phyloP scores from a whole-genome alignment of 208 protist genomes.

The Trypanosoma platydactyli region DNA sequence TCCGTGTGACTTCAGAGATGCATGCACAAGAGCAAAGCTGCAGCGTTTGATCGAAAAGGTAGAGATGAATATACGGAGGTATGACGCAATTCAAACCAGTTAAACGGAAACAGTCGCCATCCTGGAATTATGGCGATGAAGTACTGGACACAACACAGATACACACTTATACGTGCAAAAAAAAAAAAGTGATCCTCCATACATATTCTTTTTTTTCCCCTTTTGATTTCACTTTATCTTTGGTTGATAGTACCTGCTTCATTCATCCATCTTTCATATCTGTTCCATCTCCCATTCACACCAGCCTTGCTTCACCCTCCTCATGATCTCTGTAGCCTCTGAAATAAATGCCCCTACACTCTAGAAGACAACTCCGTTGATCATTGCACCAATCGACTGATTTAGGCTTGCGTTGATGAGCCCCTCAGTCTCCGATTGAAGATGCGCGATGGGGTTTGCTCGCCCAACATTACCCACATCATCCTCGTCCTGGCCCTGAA shows the following conservation, averaged over 20 bases:
- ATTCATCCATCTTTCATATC: conserved; percentile 1
- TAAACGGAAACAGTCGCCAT: too few species aligned
- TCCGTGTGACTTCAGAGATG: background rate
- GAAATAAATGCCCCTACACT: conserved; percentile 1
- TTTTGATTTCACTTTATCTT: background rate
- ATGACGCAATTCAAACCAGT: too few species aligned
- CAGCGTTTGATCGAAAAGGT: too few species aligned
- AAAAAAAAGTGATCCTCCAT: background rate
- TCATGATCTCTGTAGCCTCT: conserved; percentile 10
- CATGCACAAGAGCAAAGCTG: too few species aligned
- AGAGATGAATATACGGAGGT: too few species aligned
- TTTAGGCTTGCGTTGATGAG: conserved; percentile 82
- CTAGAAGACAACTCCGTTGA: conserved; percentile 88
- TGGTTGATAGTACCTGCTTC: background rate
- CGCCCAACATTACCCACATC: conserved; percentile 85
- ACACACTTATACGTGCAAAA: too few species aligned
- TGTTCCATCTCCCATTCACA: background rate
- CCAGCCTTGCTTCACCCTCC: background rate
- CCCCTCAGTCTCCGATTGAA: conserved; percentile 75
- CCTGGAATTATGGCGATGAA: too few species aligned
- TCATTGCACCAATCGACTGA: conserved; percentile 84
- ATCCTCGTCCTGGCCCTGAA: conserved; percentile 82
- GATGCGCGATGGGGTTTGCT: conserved; percentile 75
- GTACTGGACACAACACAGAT: too few species aligned
- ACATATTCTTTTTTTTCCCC: conserved; percentile 2